A percentile compares a stretch with the other conserved stretches of the same genome.
Evolutionary conservation across 495 filamentous ascomycete species (phyloP).

Genomic region (Platismatia glauca): DNA sequence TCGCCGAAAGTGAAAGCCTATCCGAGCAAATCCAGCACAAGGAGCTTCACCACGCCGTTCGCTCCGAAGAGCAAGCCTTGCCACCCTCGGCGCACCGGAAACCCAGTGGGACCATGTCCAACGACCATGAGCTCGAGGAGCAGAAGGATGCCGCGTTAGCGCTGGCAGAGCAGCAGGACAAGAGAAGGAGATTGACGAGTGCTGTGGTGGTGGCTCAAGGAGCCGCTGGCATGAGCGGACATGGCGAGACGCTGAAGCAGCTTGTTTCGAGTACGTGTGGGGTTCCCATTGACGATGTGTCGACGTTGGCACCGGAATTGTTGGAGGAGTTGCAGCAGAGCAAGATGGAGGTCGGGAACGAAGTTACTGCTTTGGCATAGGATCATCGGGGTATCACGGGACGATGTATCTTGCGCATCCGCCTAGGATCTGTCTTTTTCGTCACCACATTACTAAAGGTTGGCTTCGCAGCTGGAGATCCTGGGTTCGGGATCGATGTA

Average conservation of each 20-base stretch:
- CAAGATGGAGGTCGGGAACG: slow-evolving; percentile 15
- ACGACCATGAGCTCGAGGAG: slow-evolving; percentile 12
- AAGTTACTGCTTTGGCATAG: slow-evolving; percentile 6
- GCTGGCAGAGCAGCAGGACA: slow-evolving; percentile 17
- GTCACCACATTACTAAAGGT: neutral
- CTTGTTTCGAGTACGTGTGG: slow-evolving; percentile 20
- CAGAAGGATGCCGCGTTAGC: slow-evolving; percentile 13
- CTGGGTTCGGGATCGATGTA: neutral
- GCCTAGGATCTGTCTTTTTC: neutral
- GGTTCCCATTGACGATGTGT: slow-evolving; percentile 14
- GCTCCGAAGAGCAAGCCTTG: slow-evolving; percentile 15
- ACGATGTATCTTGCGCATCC: neutral
- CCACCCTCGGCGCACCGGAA: slow-evolving; percentile 13
- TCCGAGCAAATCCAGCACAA: slow-evolving; percentile 22
- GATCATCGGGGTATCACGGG: neutral
- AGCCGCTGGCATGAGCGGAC: slow-evolving; percentile 21
- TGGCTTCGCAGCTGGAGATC: neutral
- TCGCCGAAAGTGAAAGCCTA: slow-evolving; percentile 11
- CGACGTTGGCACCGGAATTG: slow-evolving; percentile 17
- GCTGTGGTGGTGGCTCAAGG: slow-evolving; percentile 18
- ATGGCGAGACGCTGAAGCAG: slow-evolving; percentile 18
- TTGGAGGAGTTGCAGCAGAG: slow-evolving; percentile 21
- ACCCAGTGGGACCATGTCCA: neutral
- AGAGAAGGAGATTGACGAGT: slow-evolving; percentile 16
- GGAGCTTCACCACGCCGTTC: slow-evolving; percentile 19